Percentiles rank a stretch among this genome's conserved stretches.
Evolutionary conservation across 169 alveolate genomes (phyloP).

Genomic region (Perkinsus chesapeaki): DNA sequence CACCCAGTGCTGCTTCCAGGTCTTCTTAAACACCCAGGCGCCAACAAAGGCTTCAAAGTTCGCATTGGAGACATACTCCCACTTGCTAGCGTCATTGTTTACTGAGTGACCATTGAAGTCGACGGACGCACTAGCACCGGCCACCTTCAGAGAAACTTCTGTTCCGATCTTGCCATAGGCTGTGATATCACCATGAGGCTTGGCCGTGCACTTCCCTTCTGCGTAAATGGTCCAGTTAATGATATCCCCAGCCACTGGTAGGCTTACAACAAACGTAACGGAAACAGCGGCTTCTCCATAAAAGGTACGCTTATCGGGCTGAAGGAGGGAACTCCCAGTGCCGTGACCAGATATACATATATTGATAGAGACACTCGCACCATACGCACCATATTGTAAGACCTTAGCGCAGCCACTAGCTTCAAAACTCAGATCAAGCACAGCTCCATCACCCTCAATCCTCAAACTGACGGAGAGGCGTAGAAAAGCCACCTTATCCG

Average conservation of each 20-base stretch:
- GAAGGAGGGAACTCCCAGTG: neutral
- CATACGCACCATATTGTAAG: neutral
- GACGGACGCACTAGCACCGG: neutral
- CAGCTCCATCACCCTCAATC: neutral
- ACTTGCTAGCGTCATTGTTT: neutral
- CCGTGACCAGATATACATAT: neutral
- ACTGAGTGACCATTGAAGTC: neutral
- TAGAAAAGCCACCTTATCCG: neutral
- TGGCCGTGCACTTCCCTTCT: neutral
- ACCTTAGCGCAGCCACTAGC: neutral
- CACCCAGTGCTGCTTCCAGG: neutral
- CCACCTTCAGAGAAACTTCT: neutral
- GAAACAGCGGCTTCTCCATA: neutral
- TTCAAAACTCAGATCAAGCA: neutral
- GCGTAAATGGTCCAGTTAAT: neutral
- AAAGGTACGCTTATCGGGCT: neutral
- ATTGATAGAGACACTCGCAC: neutral
- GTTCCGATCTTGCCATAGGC: neutral
- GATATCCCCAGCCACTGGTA: neutral
- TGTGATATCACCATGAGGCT: neutral
- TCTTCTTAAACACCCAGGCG: neutral
- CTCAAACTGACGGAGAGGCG: neutral
- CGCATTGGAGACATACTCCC: neutral
- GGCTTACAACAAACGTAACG: neutral
- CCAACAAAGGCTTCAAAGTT: neutral